A percentile compares a stretch with the other conserved stretches of the same genome.
phyloP scores from a whole-genome alignment of 345 rosid genomes.

The Lepidium sativum region DNA sequence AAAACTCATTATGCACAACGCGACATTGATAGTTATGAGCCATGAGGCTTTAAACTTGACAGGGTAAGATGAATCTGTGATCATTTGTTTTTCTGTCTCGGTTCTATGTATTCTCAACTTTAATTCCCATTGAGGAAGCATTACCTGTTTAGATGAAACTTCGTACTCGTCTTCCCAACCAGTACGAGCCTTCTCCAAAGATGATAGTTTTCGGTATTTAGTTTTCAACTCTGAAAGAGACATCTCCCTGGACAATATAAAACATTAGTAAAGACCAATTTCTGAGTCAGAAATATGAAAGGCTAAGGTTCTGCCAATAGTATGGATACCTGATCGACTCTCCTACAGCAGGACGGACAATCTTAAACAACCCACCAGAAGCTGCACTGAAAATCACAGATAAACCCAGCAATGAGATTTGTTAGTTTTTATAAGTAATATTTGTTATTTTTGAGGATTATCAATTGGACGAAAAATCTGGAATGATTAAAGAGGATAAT shows the following conservation, averaged over 20 bases:
- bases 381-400: conserved; percentile 47
- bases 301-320: neutral
- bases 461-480: neutral
- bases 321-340: conserved; percentile 71
- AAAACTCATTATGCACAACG: neutral
- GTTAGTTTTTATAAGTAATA: no score
- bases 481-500: neutral
- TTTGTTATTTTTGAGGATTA: neutral
- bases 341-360: conserved; percentile 90
- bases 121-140: neutral
- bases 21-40: neutral
- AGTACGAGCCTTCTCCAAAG: conserved; percentile 59
- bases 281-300: conserved; percentile 1
- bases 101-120: neutral
- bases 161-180: conserved; percentile 99
- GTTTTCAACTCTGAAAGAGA: conserved; percentile 63
- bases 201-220: conserved; percentile 68
- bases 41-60: neutral
- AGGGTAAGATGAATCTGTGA: neutral
- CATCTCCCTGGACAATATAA: conserved; percentile 62
- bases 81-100: neutral
- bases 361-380: conserved; percentile 79
- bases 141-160: conserved; percentile 93
- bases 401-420: conserved; percentile 13
- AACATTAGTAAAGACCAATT: neutral